A percentile compares a stretch with the other conserved stretches of the same genome.
Conservation (phyloP, 1,139 yeast genomes). For the Hanseniaspora uvarum region DNA sequence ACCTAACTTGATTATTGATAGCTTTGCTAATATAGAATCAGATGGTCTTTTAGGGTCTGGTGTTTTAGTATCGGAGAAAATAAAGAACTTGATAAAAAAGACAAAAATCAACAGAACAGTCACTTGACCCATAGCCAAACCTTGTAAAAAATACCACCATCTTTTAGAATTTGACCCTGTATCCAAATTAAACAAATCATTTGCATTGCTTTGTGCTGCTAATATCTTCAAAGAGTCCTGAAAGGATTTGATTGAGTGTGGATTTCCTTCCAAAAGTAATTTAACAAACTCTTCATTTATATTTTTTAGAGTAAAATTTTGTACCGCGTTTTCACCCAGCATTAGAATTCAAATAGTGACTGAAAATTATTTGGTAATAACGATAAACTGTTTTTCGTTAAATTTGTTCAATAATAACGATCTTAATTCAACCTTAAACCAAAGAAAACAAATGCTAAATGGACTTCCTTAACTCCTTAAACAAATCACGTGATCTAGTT, state of each 20-base stretch:
- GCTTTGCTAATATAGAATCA: slow-evolving; percentile 28
- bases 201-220: neutral
- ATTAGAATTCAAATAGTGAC: neutral
- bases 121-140: slow-evolving; percentile 70
- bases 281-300: slow-evolving; percentile 1
- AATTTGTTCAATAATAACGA: too few relatives aligned
- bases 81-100: slow-evolving; percentile 73
- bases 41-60: slow-evolving; percentile 21
- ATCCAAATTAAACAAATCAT: neutral
- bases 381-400: too few relatives aligned
- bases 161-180: neutral
- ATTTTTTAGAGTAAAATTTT: neutral
- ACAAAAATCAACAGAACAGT: slow-evolving; percentile 68
- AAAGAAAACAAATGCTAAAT: too few relatives aligned
- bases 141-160: slow-evolving; percentile 62
- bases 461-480: neutral
- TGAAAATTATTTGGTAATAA: too few relatives aligned
- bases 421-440: too few relatives aligned
- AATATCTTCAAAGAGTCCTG: slow-evolving; percentile 2
- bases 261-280: slow-evolving; percentile 12
- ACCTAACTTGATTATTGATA: slow-evolving; percentile 27
- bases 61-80: slow-evolving; percentile 54
- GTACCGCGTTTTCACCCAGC: neutral
- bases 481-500: neutral
- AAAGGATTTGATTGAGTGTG: slow-evolving; percentile 1